Evolutionary conservation across 1,284 basidiomycete species (phyloP), one percentile per base, ranked within the genome.

Genomic region (Puccinia hordei): DNA sequence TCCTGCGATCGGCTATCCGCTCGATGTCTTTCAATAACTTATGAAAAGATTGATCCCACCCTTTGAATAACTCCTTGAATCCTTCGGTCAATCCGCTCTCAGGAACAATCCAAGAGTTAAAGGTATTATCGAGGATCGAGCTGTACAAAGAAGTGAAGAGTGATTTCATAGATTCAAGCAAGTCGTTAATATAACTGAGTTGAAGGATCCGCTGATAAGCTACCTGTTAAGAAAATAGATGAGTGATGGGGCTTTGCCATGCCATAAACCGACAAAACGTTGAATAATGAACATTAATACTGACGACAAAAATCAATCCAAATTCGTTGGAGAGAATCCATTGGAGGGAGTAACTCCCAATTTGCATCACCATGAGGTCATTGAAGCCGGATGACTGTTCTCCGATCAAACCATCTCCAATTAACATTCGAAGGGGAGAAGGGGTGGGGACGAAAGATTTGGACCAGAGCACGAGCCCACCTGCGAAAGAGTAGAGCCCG

Each of bases 171-270:
- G 92, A 90, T 33, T 88, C 87, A 22, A 97, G 89, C 8, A 99
- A 90, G 66, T 94, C 91, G 0, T 96, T 93, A 80, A 98, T 92
- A 85, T 99, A 99, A 12, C 93, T 91, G 33, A 99, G 89, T 82
- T 97, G 95, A 19, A 99, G 89, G 81, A 99, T 95, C 65, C 96
- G 92, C 85, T 98, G 96, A 87, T 98, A 98, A 72, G 95, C 94
- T 75, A 96, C 65, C 59, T 80, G 35, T 59, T 68, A 24, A 33
- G 49, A 66, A 55, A 41, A 44, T n/a, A 46, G 17, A n/a, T 38
- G 15, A 38, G 19, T 46, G 46, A 30, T 53, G 51, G 53, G n/a
- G 46, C 33, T 82, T 66, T 19, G 3, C 24, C 24, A 49, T 44
- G 19, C 49, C 22, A 46, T 38, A 33, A 33, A 73, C 4, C 44